These are phyloP conservation scores for Xylaria longipes DNA, from an alignment of 495 filamentous ascomycete species.

Conservation along the genomic window DNA sequence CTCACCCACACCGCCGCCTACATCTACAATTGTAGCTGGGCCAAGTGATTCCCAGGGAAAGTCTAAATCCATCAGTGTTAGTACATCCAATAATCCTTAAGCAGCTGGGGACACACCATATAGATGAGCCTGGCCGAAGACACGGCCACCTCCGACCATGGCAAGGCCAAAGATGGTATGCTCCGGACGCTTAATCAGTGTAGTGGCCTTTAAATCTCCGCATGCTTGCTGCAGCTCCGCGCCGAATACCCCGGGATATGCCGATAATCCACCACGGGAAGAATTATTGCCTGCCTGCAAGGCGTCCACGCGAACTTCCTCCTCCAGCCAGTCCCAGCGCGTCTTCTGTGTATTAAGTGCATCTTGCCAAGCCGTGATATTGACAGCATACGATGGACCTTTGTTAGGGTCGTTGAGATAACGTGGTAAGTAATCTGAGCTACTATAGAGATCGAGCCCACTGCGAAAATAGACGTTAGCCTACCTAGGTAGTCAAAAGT, in stretches of 20 bases:
- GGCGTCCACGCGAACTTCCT: conserved; percentile 29
- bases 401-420: conserved; percentile 35
- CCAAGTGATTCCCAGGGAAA: conserved; percentile 47
- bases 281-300: not conserved
- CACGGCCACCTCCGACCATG: conserved; percentile 43
- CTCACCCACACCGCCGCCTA: conserved; percentile 49
- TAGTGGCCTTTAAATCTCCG: conserved; percentile 9
- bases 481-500: not conserved
- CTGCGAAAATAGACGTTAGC: conserved; percentile 16
- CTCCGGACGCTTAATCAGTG: conserved; percentile 36
- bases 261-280: not conserved
- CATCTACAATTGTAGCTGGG: conserved; percentile 46
- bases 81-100: not conserved
- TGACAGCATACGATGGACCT: conserved; percentile 40
- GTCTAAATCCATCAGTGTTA: conserved; percentile 30
- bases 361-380: conserved; percentile 42
- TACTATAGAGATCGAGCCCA: conserved; percentile 39
- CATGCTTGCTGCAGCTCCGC: not conserved
- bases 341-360: conserved; percentile 39
- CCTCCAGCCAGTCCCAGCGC: conserved; percentile 49
- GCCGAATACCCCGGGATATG: not conserved
- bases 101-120: conserved; percentile 26
- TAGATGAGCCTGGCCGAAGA: conserved; percentile 39
- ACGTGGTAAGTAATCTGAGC: conserved; percentile 42
- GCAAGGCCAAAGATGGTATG: conserved; percentile 40